A percentile compares a stretch with the other conserved stretches of the same genome.
Conservation (phyloP, 2,329 filamentous ascomycete species). For the Fusarium dimerum region DNA sequence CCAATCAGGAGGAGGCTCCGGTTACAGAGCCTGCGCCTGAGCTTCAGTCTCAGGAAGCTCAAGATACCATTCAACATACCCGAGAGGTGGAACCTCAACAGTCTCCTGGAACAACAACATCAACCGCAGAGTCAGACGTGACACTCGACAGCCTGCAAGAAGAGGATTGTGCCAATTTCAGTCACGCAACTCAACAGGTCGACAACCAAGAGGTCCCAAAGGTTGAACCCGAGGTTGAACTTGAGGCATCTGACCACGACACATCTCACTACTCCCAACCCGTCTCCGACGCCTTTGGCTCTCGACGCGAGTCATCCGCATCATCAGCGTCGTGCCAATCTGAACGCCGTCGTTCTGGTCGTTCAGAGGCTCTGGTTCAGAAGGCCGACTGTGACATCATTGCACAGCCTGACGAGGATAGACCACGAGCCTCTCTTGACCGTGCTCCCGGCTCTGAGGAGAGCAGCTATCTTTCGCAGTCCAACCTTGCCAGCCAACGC, state of each 20-base stretch:
- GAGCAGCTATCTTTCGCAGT: conserved; percentile 25
- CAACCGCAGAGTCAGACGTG: neutral
- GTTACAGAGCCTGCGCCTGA: neutral
- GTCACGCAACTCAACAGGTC: neutral
- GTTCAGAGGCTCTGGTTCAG: conserved; percentile 55
- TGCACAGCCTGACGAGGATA: conserved; percentile 45
- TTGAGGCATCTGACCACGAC: conserved; percentile 12
- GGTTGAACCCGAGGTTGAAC: conserved; percentile 2
- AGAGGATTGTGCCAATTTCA: neutral
- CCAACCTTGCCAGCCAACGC: conserved; percentile 27
- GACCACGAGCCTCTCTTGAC: conserved; percentile 27
- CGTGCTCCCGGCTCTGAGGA: conserved; percentile 22
- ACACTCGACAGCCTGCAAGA: neutral
- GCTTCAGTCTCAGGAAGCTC: neutral
- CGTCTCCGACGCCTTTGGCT: conserved; percentile 19
- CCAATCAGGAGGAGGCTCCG: conserved; percentile 7
- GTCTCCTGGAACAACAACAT: neutral
- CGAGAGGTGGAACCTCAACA: neutral
- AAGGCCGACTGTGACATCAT: conserved; percentile 54
- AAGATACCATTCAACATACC: neutral
- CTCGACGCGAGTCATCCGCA: conserved; percentile 24
- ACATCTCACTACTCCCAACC: conserved; percentile 17
- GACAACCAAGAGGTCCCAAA: neutral
- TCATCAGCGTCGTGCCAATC: conserved; percentile 24
- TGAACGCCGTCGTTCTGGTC: conserved; percentile 42